These are phyloP conservation scores for Aspergillus sparsus DNA, from an alignment of 495 filamentous ascomycete genomes.

Conservation along the genomic window DNA sequence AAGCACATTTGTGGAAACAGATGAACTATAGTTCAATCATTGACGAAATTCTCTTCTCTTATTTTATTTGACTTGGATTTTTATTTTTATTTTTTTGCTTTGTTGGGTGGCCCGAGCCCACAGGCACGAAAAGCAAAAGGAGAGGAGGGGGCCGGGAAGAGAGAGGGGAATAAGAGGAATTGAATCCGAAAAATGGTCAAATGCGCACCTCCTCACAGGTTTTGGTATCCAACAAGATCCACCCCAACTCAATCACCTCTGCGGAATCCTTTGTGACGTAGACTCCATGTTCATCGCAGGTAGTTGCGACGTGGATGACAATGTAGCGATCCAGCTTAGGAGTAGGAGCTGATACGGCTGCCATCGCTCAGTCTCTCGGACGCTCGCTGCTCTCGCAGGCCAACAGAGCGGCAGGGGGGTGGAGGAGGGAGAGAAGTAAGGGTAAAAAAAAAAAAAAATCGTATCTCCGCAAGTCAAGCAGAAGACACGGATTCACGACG, in stretches of 20 bases:
- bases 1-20: slow-evolving; percentile 19
- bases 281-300: slow-evolving; percentile 97
- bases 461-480: slow-evolving; percentile 39
- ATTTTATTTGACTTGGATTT: background rate
- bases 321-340: slow-evolving; percentile 90
- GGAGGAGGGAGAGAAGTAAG: slow-evolving; percentile 24
- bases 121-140: slow-evolving; percentile 13
- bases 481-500: slow-evolving; percentile 40
- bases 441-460: slow-evolving; percentile 20
- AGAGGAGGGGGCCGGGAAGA: slow-evolving; percentile 21
- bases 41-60: too few relatives aligned
- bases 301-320: slow-evolving; percentile 97
- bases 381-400: slow-evolving; percentile 17
- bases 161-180: slow-evolving; percentile 20
- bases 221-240: slow-evolving; percentile 92
- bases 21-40: background rate
- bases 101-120: slow-evolving; percentile 17
- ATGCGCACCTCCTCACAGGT: slow-evolving; percentile 81
- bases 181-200: slow-evolving; percentile 9
- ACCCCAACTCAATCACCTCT: slow-evolving; percentile 97
- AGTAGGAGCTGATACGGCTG: slow-evolving; percentile 51
- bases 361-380: slow-evolving; percentile 39
- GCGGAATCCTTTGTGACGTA: slow-evolving; percentile 99
- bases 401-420: slow-evolving; percentile 36
- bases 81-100: slow-evolving; percentile 13